Conservation (phyloP, 805 yeast genomes). For the Hanseniaspora lindneri region DNA sequence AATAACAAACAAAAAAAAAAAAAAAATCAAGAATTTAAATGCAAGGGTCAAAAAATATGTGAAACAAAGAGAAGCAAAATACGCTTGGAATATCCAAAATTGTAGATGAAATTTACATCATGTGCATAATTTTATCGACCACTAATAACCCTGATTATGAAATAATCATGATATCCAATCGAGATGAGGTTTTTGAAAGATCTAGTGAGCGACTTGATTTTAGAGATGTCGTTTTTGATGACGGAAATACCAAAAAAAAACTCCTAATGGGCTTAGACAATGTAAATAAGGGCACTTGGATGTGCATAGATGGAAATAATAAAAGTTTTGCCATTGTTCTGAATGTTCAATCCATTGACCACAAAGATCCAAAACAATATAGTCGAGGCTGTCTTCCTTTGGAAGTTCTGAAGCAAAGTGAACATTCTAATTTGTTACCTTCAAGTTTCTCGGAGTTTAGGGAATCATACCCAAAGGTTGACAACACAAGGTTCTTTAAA, state of each 20-base stretch:
- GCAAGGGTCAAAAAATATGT: no score
- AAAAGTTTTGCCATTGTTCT: conserved; percentile 61
- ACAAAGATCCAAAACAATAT: conserved; percentile 18
- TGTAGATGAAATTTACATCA: conserved; percentile 22
- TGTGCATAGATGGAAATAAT: conserved; percentile 53
- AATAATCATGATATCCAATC: conserved; percentile 61
- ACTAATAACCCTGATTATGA: conserved; percentile 63
- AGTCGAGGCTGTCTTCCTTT: conserved; percentile 41
- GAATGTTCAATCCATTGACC: conserved; percentile 36
- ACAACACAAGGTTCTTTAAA: conserved; percentile 27
- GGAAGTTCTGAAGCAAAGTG: conserved; percentile 13
- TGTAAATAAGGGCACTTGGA: conserved; percentile 81
- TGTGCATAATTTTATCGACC: conserved; percentile 73
- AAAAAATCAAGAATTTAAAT: no score
- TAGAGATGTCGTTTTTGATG: conserved; percentile 41
- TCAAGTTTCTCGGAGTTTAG: conserved; percentile 22
- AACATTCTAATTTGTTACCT: conserved; percentile 27
- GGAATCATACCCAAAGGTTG: conserved; percentile 21
- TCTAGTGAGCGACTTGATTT: conserved; percentile 48
- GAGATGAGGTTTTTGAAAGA: conserved; percentile 75
- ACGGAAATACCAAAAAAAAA: conserved; percentile 39
- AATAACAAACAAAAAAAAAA: no score
- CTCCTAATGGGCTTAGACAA: conserved; percentile 32
- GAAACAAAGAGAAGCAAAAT: no score
- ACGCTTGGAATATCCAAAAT: not conserved